Evolutionary conservation across 352 stramenopile genomes (phyloP).

Genomic region (Globisporangium uncinulatum): DNA sequence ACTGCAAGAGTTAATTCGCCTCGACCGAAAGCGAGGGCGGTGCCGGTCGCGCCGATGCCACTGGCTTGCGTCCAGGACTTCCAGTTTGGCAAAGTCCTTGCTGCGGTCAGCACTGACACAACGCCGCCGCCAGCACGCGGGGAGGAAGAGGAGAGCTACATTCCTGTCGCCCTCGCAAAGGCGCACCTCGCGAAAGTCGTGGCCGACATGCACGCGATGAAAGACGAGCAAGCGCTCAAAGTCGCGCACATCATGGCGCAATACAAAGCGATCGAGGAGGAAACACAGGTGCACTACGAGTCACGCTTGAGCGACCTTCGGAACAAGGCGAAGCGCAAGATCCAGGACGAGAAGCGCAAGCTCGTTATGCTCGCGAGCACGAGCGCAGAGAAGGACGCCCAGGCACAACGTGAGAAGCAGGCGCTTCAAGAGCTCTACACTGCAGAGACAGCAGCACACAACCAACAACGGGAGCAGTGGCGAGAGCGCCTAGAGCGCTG

Average conservation of each 20-base stretch:
- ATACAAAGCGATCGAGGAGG: slow-evolving; percentile 49
- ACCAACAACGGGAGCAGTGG: slow-evolving; percentile 20
- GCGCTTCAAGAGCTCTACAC: slow-evolving; percentile 16
- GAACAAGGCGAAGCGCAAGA: slow-evolving; percentile 21
- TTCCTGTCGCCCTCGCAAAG: slow-evolving; percentile 60
- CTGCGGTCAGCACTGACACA: slow-evolving; percentile 5
- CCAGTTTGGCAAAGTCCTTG: slow-evolving; percentile 43
- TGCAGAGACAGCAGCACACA: slow-evolving; percentile 16
- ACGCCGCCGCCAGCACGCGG: slow-evolving; percentile 1
- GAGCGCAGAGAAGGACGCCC: neutral
- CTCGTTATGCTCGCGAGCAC: slow-evolving; percentile 1
- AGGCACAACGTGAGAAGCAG: slow-evolving; percentile 5
- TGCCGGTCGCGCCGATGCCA: slow-evolving; percentile 23
- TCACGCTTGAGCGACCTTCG: slow-evolving; percentile 30
- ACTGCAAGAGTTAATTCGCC: neutral
- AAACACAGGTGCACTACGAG: slow-evolving; percentile 58
- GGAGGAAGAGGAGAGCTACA: slow-evolving; percentile 54
- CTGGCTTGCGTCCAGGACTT: slow-evolving; percentile 34
- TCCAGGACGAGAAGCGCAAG: slow-evolving; percentile 14
- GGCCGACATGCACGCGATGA: slow-evolving; percentile 71
- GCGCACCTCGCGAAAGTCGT: slow-evolving; percentile 62
- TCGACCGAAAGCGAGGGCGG: neutral
- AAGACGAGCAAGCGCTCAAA: slow-evolving; percentile 50
- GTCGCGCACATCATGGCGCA: slow-evolving; percentile 44
- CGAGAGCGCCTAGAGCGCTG: slow-evolving; percentile 30